Evolutionary conservation across 2,329 filamentous ascomycete genomes (phyloP).

Genomic region (Cytospora piceae): DNA sequence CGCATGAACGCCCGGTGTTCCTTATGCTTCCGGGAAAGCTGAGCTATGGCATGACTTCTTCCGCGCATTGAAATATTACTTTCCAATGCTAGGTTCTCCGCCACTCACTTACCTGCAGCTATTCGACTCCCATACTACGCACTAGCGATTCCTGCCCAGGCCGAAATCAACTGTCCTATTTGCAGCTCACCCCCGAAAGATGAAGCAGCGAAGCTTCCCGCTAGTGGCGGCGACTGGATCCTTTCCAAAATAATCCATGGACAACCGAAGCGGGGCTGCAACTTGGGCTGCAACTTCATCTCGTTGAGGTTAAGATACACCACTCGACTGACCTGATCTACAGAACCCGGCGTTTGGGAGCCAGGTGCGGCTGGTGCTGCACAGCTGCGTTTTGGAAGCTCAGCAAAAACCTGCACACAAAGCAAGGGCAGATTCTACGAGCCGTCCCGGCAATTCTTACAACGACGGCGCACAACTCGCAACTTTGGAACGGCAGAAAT

Average conservation of each 20-base stretch:
- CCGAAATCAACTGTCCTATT: constrained; percentile 8
- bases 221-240: constrained; percentile 1
- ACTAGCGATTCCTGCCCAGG: constrained; percentile 2
- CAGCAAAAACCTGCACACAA: not conserved
- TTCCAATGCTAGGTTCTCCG: not conserved
- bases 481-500: not conserved
- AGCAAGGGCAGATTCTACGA: not conserved
- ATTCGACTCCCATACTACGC: not conserved
- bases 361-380: not conserved
- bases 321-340: not conserved
- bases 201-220: constrained; percentile 4
- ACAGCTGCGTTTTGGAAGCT: not conserved
- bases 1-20: not conserved
- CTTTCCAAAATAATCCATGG: constrained; percentile 1
- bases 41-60: not conserved
- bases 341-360: not conserved
- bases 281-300: constrained; percentile 3
- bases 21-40: not conserved
- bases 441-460: not conserved
- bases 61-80: not conserved
- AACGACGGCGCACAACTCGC: not conserved
- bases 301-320: constrained; percentile 4
- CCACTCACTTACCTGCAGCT: not conserved
- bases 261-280: not conserved
- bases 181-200: constrained; percentile 8